These are phyloP conservation scores for Pseudozyma sp. DNA, from an alignment of 1,284 basidiomycete genomes.

Conservation along the genomic window DNA sequence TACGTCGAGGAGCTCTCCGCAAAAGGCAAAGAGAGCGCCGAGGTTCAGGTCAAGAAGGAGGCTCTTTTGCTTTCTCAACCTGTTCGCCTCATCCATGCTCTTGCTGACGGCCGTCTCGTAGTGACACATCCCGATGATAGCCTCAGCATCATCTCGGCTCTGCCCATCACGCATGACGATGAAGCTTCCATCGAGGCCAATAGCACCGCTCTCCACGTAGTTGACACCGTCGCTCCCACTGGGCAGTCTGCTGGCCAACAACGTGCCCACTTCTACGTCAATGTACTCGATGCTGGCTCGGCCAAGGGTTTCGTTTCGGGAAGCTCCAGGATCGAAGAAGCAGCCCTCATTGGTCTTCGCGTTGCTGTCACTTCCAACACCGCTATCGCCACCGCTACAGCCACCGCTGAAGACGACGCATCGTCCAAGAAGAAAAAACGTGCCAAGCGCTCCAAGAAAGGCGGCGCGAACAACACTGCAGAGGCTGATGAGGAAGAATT, in stretches of 20 bases:
- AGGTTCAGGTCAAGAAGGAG: slow-evolving; percentile 38
- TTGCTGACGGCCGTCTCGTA: slow-evolving; percentile 37
- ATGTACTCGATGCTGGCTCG: slow-evolving; percentile 30
- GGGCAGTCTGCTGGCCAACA: slow-evolving; percentile 3
- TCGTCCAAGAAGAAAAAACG: slow-evolving; percentile 41
- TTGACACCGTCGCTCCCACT: slow-evolving; percentile 19
- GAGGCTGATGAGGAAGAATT: slow-evolving; percentile 10
- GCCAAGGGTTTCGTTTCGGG: slow-evolving; percentile 29
- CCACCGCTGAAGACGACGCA: slow-evolving; percentile 5
- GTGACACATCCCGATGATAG: slow-evolving; percentile 39
- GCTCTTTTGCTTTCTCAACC: slow-evolving; percentile 21
- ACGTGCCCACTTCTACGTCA: slow-evolving; percentile 36
- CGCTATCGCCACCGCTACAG: slow-evolving; percentile 1
- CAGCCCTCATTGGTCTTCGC: slow-evolving; percentile 33
- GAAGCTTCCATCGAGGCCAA: slow-evolving; percentile 19
- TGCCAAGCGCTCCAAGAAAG: slow-evolving; percentile 36
- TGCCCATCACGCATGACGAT: slow-evolving; percentile 25
- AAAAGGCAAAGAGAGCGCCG: slow-evolving; percentile 45
- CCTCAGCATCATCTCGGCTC: slow-evolving; percentile 27
- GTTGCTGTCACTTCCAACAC: slow-evolving; percentile 27
- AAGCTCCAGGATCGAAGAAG: slow-evolving; percentile 31
- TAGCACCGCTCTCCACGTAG: slow-evolving; percentile 18
- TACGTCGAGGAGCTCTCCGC: slow-evolving; percentile 45
- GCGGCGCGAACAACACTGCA: slow-evolving; percentile 1
- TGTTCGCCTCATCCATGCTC: slow-evolving; percentile 38